These are phyloP conservation scores for Melampsora abietis-canadensis DNA, from an alignment of 1,284 basidiomycete genomes.

Conservation along the genomic window DNA sequence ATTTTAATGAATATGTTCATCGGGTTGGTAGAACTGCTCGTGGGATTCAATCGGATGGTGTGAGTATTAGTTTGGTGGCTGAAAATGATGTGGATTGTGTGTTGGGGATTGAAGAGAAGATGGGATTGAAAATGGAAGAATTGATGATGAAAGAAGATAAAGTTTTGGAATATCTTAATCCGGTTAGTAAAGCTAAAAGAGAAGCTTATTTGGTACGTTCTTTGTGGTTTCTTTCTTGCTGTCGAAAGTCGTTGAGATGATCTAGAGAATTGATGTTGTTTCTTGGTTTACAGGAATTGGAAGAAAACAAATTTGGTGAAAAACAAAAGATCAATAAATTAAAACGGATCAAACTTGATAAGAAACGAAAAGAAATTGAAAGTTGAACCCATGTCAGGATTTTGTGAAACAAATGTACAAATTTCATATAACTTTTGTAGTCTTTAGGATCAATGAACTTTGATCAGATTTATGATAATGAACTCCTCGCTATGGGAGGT, in stretches of 20 bases:
- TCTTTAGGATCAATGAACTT: too few species aligned
- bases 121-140: conserved; percentile 71
- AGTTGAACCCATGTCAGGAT: too few species aligned
- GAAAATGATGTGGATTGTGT: conserved; percentile 86
- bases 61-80: conserved; percentile 90
- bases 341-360: conserved; percentile 31
- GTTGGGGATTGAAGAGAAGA: conserved; percentile 76
- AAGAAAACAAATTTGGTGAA: conserved; percentile 43
- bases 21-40: conserved; percentile 79
- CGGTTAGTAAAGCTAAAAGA: conserved; percentile 84
- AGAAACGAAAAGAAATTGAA: conserved; percentile 15
- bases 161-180: conserved; percentile 81
- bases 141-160: conserved; percentile 72
- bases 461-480: too few species aligned
- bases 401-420: too few species aligned
- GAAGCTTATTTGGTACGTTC: conserved; percentile 79
- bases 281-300: conserved; percentile 13
- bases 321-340: conserved; percentile 27
- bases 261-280: background rate
- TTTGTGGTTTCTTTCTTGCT: background rate
- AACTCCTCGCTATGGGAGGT: too few species aligned
- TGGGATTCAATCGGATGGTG: conserved; percentile 62
- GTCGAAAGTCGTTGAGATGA: background rate
- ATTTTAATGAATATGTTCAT: conserved; percentile 62
- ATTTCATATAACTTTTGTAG: too few species aligned